Base-by-base conservation (phyloP, 352 stramenopile species). In the Globisporangium spiculum region DNA sequence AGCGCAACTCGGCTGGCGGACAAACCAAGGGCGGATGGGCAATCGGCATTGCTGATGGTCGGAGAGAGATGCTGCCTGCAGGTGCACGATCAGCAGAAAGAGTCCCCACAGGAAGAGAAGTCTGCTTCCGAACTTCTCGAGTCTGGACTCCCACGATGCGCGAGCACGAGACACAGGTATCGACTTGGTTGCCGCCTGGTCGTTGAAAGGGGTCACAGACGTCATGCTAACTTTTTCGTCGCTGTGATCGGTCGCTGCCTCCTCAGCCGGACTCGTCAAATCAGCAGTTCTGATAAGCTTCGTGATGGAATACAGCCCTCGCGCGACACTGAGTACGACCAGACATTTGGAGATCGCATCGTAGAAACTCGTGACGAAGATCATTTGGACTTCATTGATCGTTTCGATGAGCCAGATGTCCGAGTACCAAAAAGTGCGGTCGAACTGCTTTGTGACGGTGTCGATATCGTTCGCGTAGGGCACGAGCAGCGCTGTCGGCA, bases 311-410 rank as follows among this genome's bases (percentile, higher is more conserved):
- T 63, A 69, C 6, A 78, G 38, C 4, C 65, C 65, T 18, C 66
- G 22, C 2, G 36, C 7, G 68, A 83, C 79, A 30, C 76, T 78
- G 4, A 83, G 44, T n/a, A 34, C 69, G 46, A 75, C 73, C 14
- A 75, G 65, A 26, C 68, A 75, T 54, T 66, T 71, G 34, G 62
- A 66, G 3, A 73, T 22, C 3, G 53, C 69, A 18, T 78, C 69
- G 44, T 54, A 67, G 0, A 71, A 26, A 9, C 66, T 71, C 9
- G 63, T 58, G 52, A 72, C 60, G 30, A 76, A 70, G 4, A 78
- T 48, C 26, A 76, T 58, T 32, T 73, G 66, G 27, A 53, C 67
- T 50, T 74, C 70, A 46, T 78, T 74, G 38, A 71, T 68, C 10
- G 73, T 52, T 18, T 70, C 59, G 59, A 78, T 70, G 27, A 78